These are phyloP conservation scores for Fusarium sp. DNA, from an alignment of 2,329 filamentous ascomycete genomes.

Conservation along the genomic window DNA sequence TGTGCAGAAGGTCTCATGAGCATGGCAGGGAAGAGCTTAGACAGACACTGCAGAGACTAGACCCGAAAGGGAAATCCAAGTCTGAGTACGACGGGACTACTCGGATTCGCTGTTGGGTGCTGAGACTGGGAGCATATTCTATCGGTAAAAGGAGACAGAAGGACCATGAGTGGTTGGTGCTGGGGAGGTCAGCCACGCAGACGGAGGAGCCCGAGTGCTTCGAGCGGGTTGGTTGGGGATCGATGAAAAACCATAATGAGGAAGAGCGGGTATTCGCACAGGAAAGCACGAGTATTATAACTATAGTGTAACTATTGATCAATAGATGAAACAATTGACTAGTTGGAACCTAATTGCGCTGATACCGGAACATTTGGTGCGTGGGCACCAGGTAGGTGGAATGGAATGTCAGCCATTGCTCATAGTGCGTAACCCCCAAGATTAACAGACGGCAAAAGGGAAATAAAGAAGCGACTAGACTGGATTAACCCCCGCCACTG, in stretches of 20 bases:
- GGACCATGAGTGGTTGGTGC: slow-evolving; percentile 25
- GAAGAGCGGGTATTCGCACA: background rate
- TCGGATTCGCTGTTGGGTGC: slow-evolving; percentile 26
- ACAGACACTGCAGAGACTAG: background rate
- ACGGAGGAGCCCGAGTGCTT: background rate
- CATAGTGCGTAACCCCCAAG: background rate
- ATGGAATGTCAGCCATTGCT: background rate
- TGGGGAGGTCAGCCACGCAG: slow-evolving; percentile 21
- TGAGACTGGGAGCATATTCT: slow-evolving; percentile 29
- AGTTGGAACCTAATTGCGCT: background rate
- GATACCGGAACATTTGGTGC: background rate
- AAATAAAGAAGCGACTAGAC: background rate
- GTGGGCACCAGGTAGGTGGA: slow-evolving; percentile 1
- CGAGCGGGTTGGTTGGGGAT: slow-evolving; percentile 31
- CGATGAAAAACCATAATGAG: background rate
- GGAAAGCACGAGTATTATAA: slow-evolving; percentile 7
- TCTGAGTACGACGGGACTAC: background rate
- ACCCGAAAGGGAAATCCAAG: background rate
- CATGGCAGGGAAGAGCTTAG: background rate
- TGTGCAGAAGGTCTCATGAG: slow-evolving; percentile 14
- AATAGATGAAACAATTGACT: background rate
- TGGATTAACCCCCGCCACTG: background rate
- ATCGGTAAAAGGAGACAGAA: background rate
- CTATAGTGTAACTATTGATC: slow-evolving; percentile 6
- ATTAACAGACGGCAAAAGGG: background rate